Conservation (phyloP, 345 rosid genomes). For the Citrus maxima region DNA sequence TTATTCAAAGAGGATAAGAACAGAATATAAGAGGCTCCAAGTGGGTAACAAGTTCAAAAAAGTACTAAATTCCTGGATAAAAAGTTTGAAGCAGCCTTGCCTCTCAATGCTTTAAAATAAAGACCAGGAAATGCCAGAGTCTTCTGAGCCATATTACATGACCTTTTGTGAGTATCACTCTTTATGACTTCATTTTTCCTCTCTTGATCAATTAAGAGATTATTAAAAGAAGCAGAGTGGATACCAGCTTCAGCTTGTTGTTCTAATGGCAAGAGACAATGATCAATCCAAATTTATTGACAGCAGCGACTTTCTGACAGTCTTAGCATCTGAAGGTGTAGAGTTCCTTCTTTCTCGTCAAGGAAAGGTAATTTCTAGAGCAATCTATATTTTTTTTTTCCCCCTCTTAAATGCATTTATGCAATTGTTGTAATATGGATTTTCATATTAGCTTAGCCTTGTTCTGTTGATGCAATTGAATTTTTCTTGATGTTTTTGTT, state of each 20-base stretch:
- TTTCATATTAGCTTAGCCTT: background rate
- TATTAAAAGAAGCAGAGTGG: background rate
- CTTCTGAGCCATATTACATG: background rate
- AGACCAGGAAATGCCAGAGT: background rate
- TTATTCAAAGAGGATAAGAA: background rate
- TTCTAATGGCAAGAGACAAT: conserved; percentile 37
- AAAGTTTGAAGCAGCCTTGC: background rate
- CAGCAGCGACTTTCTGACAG: conserved; percentile 28
- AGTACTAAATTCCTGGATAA: background rate
- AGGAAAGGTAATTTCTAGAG: conserved; percentile 35
- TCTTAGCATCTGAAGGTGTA: conserved; percentile 53
- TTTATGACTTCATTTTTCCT: background rate
- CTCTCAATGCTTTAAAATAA: background rate
- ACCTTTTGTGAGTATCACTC: background rate
- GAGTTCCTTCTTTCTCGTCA: conserved; percentile 54
- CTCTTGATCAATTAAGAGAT: background rate
- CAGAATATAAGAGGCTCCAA: background rate
- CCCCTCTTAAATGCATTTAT: background rate
- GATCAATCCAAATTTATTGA: conserved; percentile 19
- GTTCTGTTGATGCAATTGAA: background rate
- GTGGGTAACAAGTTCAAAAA: background rate
- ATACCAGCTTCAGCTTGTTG: conserved; percentile 11
- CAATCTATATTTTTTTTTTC: background rate
- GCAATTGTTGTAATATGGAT: background rate
- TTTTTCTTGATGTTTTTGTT: background rate